Percentiles rank a stretch among this genome's conserved stretches.
Evolutionary conservation across 306 rosid species (phyloP).

Genomic region (Medicago ruthenica): DNA sequence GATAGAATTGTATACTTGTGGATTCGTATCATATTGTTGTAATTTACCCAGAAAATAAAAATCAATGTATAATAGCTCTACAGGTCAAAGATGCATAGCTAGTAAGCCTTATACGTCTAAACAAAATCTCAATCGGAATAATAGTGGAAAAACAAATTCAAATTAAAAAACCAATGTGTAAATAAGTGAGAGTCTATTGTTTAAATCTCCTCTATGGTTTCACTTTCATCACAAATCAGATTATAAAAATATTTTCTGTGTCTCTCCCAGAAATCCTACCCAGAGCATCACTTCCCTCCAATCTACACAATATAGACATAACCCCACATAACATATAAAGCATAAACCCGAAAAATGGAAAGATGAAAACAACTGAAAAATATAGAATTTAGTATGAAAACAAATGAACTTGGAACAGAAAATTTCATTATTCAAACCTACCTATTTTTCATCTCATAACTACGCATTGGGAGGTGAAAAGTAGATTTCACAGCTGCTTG

Average conservation of each 20-base stretch:
- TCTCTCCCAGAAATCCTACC: constrained; percentile 31
- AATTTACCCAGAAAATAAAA: no score
- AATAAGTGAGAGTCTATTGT: no score
- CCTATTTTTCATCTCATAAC: constrained; percentile 86
- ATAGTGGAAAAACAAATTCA: no score
- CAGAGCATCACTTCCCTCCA: constrained; percentile 14
- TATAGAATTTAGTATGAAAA: constrained; percentile 21
- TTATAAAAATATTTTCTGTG: not conserved
- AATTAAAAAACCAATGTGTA: no score
- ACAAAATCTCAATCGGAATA: no score
- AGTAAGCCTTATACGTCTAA: no score
- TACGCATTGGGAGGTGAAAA: constrained; percentile 97
- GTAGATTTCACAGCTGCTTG: constrained; percentile 68
- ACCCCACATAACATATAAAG: constrained; percentile 9
- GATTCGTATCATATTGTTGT: no score
- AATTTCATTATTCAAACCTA: constrained; percentile 17
- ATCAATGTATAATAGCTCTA: no score
- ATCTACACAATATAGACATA: not conserved
- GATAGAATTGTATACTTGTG: no score
- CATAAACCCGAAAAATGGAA: constrained; percentile 2
- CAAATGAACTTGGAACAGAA: constrained; percentile 23
- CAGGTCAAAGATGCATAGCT: no score
- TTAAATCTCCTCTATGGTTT: no score
- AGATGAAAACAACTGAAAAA: constrained; percentile 18
- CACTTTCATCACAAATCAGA: not conserved